Evolutionary conservation across 2,329 filamentous ascomycete genomes (phyloP).

Genomic region (Dactylellina haptotyla): DNA sequence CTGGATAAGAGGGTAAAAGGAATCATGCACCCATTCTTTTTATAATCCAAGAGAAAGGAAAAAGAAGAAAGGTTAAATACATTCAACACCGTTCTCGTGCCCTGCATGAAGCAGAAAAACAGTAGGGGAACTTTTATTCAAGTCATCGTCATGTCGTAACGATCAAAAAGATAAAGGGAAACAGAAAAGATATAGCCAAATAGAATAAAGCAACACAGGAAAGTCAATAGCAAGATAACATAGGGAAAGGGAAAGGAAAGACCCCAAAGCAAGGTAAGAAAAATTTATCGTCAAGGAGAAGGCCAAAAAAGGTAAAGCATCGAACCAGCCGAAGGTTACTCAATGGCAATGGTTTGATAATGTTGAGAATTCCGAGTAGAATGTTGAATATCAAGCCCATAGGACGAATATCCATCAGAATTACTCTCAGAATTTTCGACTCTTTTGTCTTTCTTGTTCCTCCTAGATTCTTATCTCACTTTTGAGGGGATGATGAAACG

Average conservation of each 20-base stretch:
- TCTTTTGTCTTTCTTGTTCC: not conserved
- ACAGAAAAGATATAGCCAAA: not conserved
- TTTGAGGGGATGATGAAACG: slow-evolving; percentile 3
- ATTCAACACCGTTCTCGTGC: slow-evolving; percentile 52
- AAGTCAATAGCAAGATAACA: not conserved
- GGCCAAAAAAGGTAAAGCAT: too few species aligned
- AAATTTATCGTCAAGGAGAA: too few species aligned
- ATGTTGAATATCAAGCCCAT: too few species aligned
- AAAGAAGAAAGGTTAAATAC: slow-evolving; percentile 43
- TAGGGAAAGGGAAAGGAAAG: not conserved
- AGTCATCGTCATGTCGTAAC: slow-evolving; percentile 24
- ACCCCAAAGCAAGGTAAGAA: too few species aligned
- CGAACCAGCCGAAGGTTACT: too few species aligned
- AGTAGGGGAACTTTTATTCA: slow-evolving; percentile 43
- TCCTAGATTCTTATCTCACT: not conserved
- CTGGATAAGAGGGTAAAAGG: slow-evolving; percentile 14
- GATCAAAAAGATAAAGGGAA: slow-evolving; percentile 7
- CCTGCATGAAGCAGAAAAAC: slow-evolving; percentile 38
- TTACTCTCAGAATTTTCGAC: not conserved
- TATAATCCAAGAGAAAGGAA: slow-evolving; percentile 13
- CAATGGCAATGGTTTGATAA: not conserved
- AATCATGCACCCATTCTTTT: slow-evolving; percentile 31
- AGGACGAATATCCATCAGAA: not conserved
- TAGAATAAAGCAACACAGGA: not conserved
- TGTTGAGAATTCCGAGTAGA: too few species aligned